Base-by-base conservation (phyloP, 2,329 filamentous ascomycete species). In the Fusarium fracticaudum region DNA sequence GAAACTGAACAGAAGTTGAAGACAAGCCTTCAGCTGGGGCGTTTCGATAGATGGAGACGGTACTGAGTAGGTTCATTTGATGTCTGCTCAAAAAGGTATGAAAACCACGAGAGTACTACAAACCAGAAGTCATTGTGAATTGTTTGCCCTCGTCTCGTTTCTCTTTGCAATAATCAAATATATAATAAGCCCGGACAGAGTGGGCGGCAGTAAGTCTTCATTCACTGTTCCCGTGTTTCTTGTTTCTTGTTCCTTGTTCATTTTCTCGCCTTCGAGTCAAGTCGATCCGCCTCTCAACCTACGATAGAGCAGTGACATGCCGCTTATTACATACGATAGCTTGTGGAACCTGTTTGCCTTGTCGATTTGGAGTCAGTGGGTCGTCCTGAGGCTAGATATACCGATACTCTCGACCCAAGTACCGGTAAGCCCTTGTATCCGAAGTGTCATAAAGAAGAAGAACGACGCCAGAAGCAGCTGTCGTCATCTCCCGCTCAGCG, bases 261-360 rank as follows among this genome's bases (percentile, higher is more conserved):
- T 55, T 29, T 61, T 55, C 29, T 64, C 31, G 47, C 37, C 31
- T 53, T 71, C 57, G 35, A n/a, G 29, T 48, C 45, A 38, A 48
- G 37, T 61, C 55, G 58, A 75, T 70, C 48, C 47, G 50, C 67
- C 68, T 69, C 54, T 60, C 60, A 73, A 67, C 59, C 57, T 53
- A 55, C 57, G 72, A 74, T 70, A 75, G 41, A 60, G 64, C 60
- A 73, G 68, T 74, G 72, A 74, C 72, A 75, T 74, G 64, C 68
- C 57, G 64, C 57, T 54, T 35, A 35, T 24, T 35, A 24, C 33
- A 35, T 35, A 35, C 15, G 31, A n/a, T 74, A 41, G 57, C 47
- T 64, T 71, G 60, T 72, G 64, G 72, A 74, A 75, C 72, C 72
- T 65, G 68, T 66, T 74, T 66, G 64, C 58, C 60, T 72, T 66